phyloP scores from a whole-genome alignment of 768 basidiomycete genomes.

The Trametes meyenii region DNA sequence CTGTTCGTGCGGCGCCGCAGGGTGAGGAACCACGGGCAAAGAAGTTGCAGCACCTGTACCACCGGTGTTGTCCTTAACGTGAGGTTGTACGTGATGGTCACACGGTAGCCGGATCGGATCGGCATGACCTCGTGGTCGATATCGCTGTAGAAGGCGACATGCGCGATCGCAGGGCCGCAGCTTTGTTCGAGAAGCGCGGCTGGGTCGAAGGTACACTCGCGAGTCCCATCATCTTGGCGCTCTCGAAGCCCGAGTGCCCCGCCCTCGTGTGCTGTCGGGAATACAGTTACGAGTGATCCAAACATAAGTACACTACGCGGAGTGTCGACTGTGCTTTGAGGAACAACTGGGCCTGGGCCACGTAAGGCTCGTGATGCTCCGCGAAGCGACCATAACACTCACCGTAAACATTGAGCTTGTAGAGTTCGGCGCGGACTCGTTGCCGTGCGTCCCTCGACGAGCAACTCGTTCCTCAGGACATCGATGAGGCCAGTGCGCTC shows the following conservation, averaged over 20 bases:
- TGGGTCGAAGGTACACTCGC: slow-evolving; percentile 44
- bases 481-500: slow-evolving; percentile 34
- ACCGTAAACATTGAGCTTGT: slow-evolving; percentile 52
- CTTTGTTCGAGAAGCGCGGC: slow-evolving; percentile 27
- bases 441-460: slow-evolving; percentile 27
- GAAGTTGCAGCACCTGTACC: not conserved
- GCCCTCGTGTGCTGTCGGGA: slow-evolving; percentile 50
- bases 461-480: slow-evolving; percentile 27
- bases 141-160: slow-evolving; percentile 47
- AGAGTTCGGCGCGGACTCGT: slow-evolving; percentile 38
- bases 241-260: slow-evolving; percentile 43
- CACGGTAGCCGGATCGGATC: slow-evolving; percentile 44
- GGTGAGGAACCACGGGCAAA: not conserved
- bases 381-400: slow-evolving; percentile 21
- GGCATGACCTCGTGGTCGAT: slow-evolving; percentile 49
- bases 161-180: slow-evolving; percentile 34
- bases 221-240: not conserved
- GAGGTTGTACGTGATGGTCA: slow-evolving; percentile 50
- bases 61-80: slow-evolving; percentile 7
- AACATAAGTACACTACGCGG: slow-evolving; percentile 49
- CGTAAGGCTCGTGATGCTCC: not conserved
- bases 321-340: slow-evolving; percentile 57
- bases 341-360: slow-evolving; percentile 40
- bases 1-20: slow-evolving; percentile 4
- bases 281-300: slow-evolving; percentile 54